Evolutionary conservation across 768 basidiomycete species (phyloP), one percentile per base, ranked within the genome.

Genomic region (Suillus americanus): DNA sequence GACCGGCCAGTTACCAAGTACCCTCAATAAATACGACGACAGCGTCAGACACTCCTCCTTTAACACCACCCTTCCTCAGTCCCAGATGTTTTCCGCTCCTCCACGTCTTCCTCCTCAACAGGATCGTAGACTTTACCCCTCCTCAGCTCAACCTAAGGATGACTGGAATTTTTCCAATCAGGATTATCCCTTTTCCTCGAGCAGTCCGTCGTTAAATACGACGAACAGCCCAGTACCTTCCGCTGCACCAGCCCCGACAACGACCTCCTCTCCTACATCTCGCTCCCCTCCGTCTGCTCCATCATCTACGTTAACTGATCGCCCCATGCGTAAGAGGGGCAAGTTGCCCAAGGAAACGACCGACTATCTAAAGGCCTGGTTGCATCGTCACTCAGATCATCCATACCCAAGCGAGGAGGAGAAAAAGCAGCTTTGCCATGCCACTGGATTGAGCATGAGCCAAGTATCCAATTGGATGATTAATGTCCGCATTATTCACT

Each of bases 391-490:
- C 73, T 90, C 90, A 2, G 92, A 94, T 74, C 93, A 94, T 70
- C 92, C 92, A 30, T 95, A 95, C 75, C 92, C 92, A 38, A 89
- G 87, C 69, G 92, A 95, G 75, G 91, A 94, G 66, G 92, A 94
- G 82, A 95, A 95, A 79, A 94, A 94, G 72, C 90, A 91, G 73
- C 79, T 95, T 68, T 94, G 92, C 76, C 86, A 90, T 70, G 90
- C 90, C 46, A 95, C 92, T 1, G 91, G 91, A 30, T 79, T 95
- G 67, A 91, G 88, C 79, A 94, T 94, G 91, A 87, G 84, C 77
- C 92, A 95, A 76, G 91, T 94, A 0, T 92, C 91, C 61, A 94
- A 94, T 75, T 94, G 92, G 92, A 94, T 94, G 92, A 94, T 94
- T 72, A 94, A 94, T 70, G 92, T 86, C 62, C 60, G 85, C 78